phyloP scores from a whole-genome alignment of 352 stramenopile genomes.

The Peronosclerospora sorghi region DNA sequence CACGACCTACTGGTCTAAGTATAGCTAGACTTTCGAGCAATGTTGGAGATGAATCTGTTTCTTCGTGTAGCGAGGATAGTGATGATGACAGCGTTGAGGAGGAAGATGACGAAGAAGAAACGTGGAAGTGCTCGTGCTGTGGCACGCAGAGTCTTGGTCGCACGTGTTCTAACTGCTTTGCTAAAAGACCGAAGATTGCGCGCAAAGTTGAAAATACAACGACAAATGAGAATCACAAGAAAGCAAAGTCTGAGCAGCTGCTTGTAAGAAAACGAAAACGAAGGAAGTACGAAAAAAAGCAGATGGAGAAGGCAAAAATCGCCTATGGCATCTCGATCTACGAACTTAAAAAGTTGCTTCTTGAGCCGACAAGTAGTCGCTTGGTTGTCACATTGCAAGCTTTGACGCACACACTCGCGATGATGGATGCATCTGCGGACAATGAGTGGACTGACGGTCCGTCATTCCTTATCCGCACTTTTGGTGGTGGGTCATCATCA shows the following conservation, averaged over 20 bases:
- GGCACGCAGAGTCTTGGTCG: constrained; percentile 11
- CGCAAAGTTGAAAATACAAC: constrained; percentile 10
- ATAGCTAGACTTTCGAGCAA: constrained; percentile 23
- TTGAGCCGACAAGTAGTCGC: constrained; percentile 31
- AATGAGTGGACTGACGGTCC: constrained; percentile 51
- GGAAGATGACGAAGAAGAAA: constrained; percentile 4
- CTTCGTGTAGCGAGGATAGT: constrained; percentile 20
- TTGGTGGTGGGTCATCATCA: constrained; percentile 22
- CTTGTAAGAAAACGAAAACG: constrained; percentile 18
- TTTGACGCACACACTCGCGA: constrained; percentile 72
- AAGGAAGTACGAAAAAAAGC: constrained; percentile 26
- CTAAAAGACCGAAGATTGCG: constrained; percentile 12
- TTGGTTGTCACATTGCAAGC: constrained; percentile 62
- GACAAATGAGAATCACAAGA: constrained; percentile 10
- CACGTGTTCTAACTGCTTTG: constrained; percentile 33
- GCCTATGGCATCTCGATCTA: constrained; percentile 63
- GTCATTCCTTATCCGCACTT: constrained; percentile 47
- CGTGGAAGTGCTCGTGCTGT: constrained; percentile 27
- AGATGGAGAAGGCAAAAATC: constrained; percentile 29
- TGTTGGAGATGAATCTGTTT: constrained; percentile 20
- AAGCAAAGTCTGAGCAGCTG: constrained; percentile 20
- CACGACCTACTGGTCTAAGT: constrained; percentile 18
- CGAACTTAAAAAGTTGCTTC: constrained; percentile 40
- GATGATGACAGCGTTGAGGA: constrained; percentile 15
- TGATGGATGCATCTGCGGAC: constrained; percentile 76